phyloP scores from a whole-genome alignment of 345 rosid genomes.

The Microthlaspi erraticum region DNA sequence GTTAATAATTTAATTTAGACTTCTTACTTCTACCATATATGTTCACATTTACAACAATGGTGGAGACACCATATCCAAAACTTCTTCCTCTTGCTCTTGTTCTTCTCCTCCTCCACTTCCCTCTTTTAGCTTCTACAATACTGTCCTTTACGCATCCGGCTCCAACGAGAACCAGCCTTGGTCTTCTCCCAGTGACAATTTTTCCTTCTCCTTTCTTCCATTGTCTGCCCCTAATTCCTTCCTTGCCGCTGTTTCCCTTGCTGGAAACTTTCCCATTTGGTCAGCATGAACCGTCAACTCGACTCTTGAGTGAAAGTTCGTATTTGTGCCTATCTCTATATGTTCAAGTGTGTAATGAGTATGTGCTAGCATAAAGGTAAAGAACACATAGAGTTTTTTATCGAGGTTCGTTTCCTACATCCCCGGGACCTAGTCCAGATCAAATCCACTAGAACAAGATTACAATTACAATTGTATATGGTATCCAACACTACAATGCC shows the following conservation, averaged over 20 bases:
- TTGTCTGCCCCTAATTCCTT: constrained; percentile 44
- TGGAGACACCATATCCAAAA: constrained; percentile 22
- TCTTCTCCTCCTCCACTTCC: constrained; percentile 19
- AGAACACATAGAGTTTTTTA: too few relatives aligned
- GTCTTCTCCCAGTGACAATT: constrained; percentile 51
- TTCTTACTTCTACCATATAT: too few relatives aligned
- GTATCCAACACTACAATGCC: too few relatives aligned
- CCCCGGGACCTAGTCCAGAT: too few relatives aligned
- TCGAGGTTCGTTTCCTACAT: too few relatives aligned
- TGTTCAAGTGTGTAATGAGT: too few relatives aligned
- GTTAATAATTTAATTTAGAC: too few relatives aligned
- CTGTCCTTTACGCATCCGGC: constrained; percentile 52
- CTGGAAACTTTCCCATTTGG: constrained; percentile 57
- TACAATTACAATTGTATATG: too few relatives aligned
- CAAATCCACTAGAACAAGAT: too few relatives aligned
- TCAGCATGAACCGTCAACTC: constrained; percentile 64
- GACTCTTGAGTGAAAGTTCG: too few relatives aligned
- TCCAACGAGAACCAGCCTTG: constrained; percentile 47
- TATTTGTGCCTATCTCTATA: too few relatives aligned
- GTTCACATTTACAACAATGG: constrained; percentile 32
- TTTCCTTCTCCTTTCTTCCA: constrained; percentile 55
- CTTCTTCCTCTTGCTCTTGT: neutral
- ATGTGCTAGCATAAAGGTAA: too few relatives aligned
- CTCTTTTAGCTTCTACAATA: constrained; percentile 37
- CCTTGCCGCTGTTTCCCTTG: constrained; percentile 50